These are phyloP conservation scores for Yamadazyma philogaea DNA, from an alignment of 805 yeast species.

Conservation along the genomic window DNA sequence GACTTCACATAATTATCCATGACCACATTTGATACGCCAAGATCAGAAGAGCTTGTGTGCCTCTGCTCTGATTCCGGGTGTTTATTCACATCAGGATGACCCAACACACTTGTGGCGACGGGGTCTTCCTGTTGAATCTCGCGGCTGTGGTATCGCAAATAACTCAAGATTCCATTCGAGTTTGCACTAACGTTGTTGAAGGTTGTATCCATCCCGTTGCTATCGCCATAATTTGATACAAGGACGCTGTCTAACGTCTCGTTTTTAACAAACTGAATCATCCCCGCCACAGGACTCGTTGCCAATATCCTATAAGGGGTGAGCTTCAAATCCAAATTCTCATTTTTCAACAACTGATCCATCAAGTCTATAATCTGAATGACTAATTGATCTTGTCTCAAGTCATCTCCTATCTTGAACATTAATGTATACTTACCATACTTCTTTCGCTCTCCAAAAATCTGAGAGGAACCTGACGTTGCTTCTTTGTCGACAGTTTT, in stretches of 20 bases:
- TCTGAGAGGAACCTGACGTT: conserved; percentile 17
- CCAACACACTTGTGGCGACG: conserved; percentile 16
- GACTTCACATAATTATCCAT: conserved; percentile 95
- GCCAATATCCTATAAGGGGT: conserved; percentile 91
- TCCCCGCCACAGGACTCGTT: conserved; percentile 86
- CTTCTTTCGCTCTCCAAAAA: conserved; percentile 32
- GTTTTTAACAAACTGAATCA: conserved; percentile 92
- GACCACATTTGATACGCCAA: conserved; percentile 56
- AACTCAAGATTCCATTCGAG: conserved; percentile 71
- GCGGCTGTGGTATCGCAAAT: conserved; percentile 54
- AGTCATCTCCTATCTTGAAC: conserved; percentile 94
- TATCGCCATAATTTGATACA: conserved; percentile 7
- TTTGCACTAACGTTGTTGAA: conserved; percentile 21
- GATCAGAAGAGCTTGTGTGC: conserved; percentile 34
- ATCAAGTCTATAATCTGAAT: conserved; percentile 87
- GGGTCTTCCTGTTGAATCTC: conserved; percentile 28
- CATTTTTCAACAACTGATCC: conserved; percentile 85
- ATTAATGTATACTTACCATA: conserved; percentile 67
- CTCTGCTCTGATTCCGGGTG: conserved; percentile 15
- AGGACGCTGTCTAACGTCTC: conserved; percentile 76
- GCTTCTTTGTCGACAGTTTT: conserved; percentile 43
- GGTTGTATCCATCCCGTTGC: background rate
- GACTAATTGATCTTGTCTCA: conserved; percentile 95
- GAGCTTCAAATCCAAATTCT: conserved; percentile 81
- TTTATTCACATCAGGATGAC: conserved; percentile 11